These are phyloP conservation scores for Microglena sp. DNA, from an alignment of 139 green algal species.

Conservation along the genomic window DNA sequence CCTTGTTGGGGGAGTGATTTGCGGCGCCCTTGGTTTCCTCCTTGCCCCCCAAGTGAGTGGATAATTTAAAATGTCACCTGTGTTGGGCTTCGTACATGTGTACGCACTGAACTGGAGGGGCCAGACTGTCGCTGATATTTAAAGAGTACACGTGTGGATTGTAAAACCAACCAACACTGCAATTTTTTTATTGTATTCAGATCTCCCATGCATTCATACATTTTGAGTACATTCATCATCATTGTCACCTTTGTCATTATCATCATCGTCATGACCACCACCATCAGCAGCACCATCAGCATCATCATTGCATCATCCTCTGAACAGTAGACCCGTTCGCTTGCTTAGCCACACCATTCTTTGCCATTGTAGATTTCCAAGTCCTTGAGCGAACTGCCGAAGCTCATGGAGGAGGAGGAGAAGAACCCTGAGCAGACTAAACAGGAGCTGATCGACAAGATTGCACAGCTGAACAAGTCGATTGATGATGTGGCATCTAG, in stretches of 20 bases:
- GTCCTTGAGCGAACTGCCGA: conserved; percentile 62
- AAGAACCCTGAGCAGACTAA: conserved; percentile 57
- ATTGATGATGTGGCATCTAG: conserved; percentile 75
- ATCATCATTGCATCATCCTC: too few relatives aligned
- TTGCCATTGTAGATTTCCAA: conserved; percentile 56
- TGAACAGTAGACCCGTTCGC: too few relatives aligned
- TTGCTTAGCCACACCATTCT: too few relatives aligned
- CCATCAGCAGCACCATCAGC: too few relatives aligned
- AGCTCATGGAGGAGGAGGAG: conserved; percentile 74
- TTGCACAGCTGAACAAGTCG: conserved; percentile 72
- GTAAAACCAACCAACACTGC: too few relatives aligned
- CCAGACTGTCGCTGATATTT: background rate
- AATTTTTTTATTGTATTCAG: too few relatives aligned
- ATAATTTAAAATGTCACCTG: background rate
- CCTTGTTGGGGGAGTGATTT: conserved; percentile 69
- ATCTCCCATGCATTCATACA: background rate
- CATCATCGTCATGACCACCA: too few relatives aligned
- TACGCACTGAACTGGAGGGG: background rate
- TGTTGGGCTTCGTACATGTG: background rate
- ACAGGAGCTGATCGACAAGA: conserved; percentile 82
- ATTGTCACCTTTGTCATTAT: conserved; percentile 1
- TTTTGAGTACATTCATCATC: background rate
- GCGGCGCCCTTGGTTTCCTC: conserved; percentile 76
- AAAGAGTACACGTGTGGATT: too few relatives aligned
- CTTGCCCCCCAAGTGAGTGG: conserved; percentile 69